A percentile compares a stretch with the other conserved stretches of the same genome.
Evolutionary conservation across 164 flowering plant genomes (phyloP).

Genomic region (Dillenia suffruticosa): DNA sequence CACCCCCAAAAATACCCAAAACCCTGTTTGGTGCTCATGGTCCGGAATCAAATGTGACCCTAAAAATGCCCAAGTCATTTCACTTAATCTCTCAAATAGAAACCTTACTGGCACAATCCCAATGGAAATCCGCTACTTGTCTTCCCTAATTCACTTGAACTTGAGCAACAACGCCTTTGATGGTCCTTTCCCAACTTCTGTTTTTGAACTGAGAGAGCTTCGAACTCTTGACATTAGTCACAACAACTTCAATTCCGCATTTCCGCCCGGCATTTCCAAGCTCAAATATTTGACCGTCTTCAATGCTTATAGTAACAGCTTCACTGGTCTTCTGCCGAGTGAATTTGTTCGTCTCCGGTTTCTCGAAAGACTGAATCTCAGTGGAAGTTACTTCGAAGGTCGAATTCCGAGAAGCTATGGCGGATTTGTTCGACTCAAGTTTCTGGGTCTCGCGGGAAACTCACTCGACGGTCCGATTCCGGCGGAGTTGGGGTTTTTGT

Average conservation of each 20-base stretch:
- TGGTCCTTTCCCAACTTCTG: constrained; percentile 49
- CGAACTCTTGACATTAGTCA: constrained; percentile 68
- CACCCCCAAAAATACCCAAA: constrained; percentile 9
- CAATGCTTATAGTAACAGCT: constrained; percentile 81
- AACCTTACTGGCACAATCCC: constrained; percentile 77
- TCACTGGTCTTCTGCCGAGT: constrained; percentile 63
- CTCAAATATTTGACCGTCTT: constrained; percentile 43
- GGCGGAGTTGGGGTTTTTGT: constrained; percentile 38
- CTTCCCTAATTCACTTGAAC: constrained; percentile 49
- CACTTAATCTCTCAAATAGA: constrained; percentile 69
- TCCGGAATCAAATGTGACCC: constrained; percentile 69
- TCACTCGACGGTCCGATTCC: constrained; percentile 54
- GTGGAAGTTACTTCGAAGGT: constrained; percentile 90
- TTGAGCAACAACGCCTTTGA: constrained; percentile 63
- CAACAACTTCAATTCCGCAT: constrained; percentile 58
- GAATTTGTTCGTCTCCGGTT: constrained; percentile 40
- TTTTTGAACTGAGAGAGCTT: constrained; percentile 51
- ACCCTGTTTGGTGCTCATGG: constrained; percentile 81
- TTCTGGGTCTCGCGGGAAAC: constrained; percentile 68
- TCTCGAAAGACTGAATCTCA: constrained; percentile 70
- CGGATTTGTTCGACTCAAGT: constrained; percentile 38
- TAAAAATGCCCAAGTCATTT: constrained; percentile 26
- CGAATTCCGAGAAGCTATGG: constrained; percentile 56
- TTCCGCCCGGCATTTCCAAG: constrained; percentile 67
- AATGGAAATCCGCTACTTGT: constrained; percentile 32